Conservation (phyloP, 768 basidiomycete genomes). For the Phanerochaete carnosa region DNA sequence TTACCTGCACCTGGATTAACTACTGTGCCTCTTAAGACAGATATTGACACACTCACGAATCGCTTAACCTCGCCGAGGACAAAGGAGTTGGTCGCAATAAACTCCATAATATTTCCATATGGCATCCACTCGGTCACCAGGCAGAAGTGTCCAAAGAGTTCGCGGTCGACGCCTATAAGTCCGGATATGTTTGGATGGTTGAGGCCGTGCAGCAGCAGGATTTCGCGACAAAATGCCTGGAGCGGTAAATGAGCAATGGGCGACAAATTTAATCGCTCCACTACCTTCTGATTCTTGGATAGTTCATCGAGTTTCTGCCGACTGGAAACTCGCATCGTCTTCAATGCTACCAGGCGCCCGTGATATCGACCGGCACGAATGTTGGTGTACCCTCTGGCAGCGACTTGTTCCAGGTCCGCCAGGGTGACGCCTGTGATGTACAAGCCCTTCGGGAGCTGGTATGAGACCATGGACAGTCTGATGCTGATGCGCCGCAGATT, state of each 20-base stretch:
- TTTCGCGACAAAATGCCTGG: conserved; percentile 5
- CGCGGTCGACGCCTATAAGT: neutral
- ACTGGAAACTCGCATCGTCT: neutral
- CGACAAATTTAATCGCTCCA: too few relatives aligned
- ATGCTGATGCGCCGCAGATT: neutral
- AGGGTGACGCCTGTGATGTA: neutral
- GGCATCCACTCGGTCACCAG: conserved; percentile 8
- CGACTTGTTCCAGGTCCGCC: neutral
- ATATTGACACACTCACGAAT: neutral
- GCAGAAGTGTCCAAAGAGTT: neutral
- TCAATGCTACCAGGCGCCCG: neutral
- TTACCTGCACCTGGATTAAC: neutral
- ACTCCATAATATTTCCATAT: conserved; percentile 6
- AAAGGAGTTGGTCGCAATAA: neutral
- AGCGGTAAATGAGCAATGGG: too few relatives aligned
- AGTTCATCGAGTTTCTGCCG: too few relatives aligned
- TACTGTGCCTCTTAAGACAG: too few relatives aligned
- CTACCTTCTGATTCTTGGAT: neutral
- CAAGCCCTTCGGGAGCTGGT: neutral
- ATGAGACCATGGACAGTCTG: neutral
- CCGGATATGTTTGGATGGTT: neutral
- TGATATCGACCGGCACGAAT: neutral
- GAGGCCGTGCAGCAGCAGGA: neutral
- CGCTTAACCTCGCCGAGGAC: neutral
- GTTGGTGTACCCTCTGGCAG: neutral